Evolutionary conservation across 2,329 filamentous ascomycete species (phyloP).

Genomic region (Exserohilum turcica): DNA sequence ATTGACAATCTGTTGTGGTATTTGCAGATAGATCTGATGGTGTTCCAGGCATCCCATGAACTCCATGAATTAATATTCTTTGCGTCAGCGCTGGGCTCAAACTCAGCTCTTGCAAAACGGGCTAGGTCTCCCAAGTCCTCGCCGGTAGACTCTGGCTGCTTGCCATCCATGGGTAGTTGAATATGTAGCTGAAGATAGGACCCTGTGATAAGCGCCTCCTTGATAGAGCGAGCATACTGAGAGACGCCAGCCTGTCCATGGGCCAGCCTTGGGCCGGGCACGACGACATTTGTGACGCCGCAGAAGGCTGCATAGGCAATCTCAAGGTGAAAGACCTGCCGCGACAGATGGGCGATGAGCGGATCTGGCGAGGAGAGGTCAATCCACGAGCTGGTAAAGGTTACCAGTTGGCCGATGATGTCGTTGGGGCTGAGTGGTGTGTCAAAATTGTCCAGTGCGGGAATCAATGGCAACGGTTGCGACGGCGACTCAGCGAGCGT

Average conservation of each 20-base stretch:
- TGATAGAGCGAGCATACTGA: conserved; percentile 82
- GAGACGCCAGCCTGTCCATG: conserved; percentile 62
- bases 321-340: conserved; percentile 88
- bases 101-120: conserved; percentile 49
- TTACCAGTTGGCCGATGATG: conserved; percentile 74
- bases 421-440: conserved; percentile 72
- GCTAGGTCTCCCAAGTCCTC: conserved; percentile 60
- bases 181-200: conserved; percentile 80
- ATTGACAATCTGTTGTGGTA: conserved; percentile 82
- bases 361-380: conserved; percentile 84
- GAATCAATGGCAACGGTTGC: conserved; percentile 53
- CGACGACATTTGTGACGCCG: conserved; percentile 79
- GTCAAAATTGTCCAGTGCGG: conserved; percentile 77
- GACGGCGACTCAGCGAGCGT: conserved; percentile 51
- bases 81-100: conserved; percentile 39
- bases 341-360: conserved; percentile 81
- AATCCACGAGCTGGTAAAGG: conserved; percentile 87
- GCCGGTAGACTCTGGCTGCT: conserved; percentile 64
- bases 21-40: conserved; percentile 81
- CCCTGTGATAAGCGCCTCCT: conserved; percentile 76
- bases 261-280: conserved; percentile 75
- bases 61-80: conserved; percentile 70
- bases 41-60: conserved; percentile 93
- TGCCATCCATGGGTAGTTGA: conserved; percentile 81
- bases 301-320: conserved; percentile 96